These are phyloP conservation scores for Parsonsia alboflavescens DNA, from an alignment of 257 asterid genomes.

Conservation along the genomic window DNA sequence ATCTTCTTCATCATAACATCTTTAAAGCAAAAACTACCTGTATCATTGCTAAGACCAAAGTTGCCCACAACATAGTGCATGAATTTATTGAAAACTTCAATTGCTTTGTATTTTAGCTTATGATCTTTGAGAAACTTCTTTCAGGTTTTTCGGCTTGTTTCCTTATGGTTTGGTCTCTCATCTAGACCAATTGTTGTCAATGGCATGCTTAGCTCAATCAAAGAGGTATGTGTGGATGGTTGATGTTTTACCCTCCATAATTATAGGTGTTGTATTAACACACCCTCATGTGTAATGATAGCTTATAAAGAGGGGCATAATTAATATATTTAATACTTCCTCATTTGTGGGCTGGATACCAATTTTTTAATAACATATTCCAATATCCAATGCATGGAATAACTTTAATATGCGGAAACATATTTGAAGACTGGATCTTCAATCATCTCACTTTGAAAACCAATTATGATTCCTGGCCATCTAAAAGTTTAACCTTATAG, in stretches of 20 bases:
- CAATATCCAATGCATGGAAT: no score
- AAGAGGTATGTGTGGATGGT: slow-evolving; percentile 49
- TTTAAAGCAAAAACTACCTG: neutral
- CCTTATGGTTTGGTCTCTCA: slow-evolving; percentile 91
- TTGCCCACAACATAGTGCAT: neutral
- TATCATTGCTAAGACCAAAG: neutral
- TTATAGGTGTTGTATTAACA: neutral
- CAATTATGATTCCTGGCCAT: neutral
- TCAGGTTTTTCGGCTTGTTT: slow-evolving; percentile 95
- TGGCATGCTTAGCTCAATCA: slow-evolving; percentile 66
- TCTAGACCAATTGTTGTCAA: slow-evolving; percentile 60
- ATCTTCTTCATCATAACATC: neutral
- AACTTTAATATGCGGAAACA: neutral
- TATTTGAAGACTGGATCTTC: neutral
- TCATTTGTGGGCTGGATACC: no score
- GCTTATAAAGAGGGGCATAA: neutral
- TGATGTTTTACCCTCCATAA: neutral
- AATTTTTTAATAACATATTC: no score
- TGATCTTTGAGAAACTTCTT: neutral
- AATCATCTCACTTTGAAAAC: no score
- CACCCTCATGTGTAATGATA: neutral
- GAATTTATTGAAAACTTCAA: neutral
- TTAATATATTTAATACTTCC: no score
- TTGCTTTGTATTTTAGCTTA: neutral
- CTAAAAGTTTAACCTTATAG: neutral